These are phyloP conservation scores for Apiospora sp. DNA, from an alignment of 2,329 filamentous ascomycete genomes.

Conservation along the genomic window DNA sequence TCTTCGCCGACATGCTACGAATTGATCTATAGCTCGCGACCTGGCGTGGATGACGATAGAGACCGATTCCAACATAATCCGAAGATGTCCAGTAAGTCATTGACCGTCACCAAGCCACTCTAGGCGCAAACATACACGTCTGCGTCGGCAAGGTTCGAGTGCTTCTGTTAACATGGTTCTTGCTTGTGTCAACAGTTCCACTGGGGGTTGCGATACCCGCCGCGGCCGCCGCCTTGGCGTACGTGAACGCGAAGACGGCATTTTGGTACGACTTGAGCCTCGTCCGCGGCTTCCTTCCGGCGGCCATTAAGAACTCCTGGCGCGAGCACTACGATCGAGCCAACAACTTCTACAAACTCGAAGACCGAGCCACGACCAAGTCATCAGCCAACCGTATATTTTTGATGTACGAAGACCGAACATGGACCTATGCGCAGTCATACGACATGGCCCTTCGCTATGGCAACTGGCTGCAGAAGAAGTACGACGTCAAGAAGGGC, in stretches of 20 bases:
- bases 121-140: not conserved
- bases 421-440: conserved; percentile 77
- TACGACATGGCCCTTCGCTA: conserved; percentile 77
- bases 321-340: conserved; percentile 66
- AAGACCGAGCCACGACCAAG: conserved; percentile 65
- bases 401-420: conserved; percentile 72
- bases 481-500: conserved; percentile 68
- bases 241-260: conserved; percentile 76
- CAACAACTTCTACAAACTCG: conserved; percentile 79
- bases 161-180: not conserved
- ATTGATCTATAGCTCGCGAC: conserved; percentile 7
- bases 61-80: not conserved
- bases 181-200: conserved; percentile 51
- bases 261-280: conserved; percentile 72
- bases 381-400: conserved; percentile 63
- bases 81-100: conserved; percentile 34
- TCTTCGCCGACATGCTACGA: not conserved
- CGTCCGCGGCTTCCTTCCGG: conserved; percentile 61
- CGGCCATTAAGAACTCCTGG: conserved; percentile 51
- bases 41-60: conserved; percentile 12
- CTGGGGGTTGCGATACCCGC: conserved; percentile 65
- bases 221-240: conserved; percentile 73
- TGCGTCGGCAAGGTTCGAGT: not conserved
- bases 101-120: conserved; percentile 8
- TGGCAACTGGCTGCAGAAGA: conserved; percentile 76